These are phyloP conservation scores for Marvania coccoides DNA, from an alignment of 139 green algal genomes.

Conservation along the genomic window DNA sequence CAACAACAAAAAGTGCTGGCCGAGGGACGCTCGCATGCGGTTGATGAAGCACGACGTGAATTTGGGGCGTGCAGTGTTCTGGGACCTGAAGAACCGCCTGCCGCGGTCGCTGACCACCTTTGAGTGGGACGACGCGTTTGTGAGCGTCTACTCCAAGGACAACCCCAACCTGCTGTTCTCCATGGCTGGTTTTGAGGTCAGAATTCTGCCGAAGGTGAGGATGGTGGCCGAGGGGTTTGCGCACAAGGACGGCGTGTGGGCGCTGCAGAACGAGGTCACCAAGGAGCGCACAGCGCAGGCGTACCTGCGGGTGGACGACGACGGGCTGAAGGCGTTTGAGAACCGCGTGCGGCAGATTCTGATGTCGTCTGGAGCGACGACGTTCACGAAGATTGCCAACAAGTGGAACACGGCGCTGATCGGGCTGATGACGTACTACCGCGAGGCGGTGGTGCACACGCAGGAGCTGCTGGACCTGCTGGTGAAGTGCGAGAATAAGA, in stretches of 20 bases:
- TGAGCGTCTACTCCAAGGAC: constrained; percentile 92
- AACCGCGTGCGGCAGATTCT: constrained; percentile 94
- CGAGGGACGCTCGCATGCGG: constrained; percentile 95
- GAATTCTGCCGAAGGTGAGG: constrained; percentile 94
- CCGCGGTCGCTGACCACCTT: constrained; percentile 89
- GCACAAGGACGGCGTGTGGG: constrained; percentile 96
- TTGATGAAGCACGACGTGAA: constrained; percentile 99
- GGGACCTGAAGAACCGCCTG: constrained; percentile 90
- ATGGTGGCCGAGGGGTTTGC: constrained; percentile 84
- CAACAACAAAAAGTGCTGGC: constrained; percentile 99
- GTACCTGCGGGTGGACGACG: constrained; percentile 96
- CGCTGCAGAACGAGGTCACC: constrained; percentile 92
- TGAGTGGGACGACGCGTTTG: constrained; percentile 96
- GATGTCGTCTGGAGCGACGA: constrained; percentile 95
- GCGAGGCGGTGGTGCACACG: constrained; percentile 89
- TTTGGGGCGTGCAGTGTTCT: constrained; percentile 92
- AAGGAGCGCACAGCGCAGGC: constrained; percentile 85
- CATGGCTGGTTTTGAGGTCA: constrained; percentile 97
- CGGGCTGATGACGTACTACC: constrained; percentile 96
- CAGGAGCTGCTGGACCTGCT: constrained; percentile 98
- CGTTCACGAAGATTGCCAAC: constrained; percentile 99
- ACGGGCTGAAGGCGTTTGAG: constrained; percentile 94
- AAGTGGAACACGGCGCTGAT: constrained; percentile 99
- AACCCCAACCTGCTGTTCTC: constrained; percentile 99
- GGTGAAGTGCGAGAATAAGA: constrained; percentile 99